These are phyloP conservation scores for Lomentospora prolificans DNA, from an alignment of 2,329 filamentous ascomycete species.

Conservation along the genomic window DNA sequence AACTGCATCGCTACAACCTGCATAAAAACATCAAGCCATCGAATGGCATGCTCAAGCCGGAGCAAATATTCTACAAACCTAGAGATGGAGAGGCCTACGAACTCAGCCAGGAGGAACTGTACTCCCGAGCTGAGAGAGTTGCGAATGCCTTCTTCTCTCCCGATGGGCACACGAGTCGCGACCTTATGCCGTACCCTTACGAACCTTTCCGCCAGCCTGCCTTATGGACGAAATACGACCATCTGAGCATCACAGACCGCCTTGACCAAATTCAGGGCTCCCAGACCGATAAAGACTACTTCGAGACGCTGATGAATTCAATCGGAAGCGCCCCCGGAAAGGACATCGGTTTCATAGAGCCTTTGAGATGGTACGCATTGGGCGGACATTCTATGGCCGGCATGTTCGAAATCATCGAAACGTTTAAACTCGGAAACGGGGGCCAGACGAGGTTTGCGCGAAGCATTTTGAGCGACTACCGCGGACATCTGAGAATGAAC, in stretches of 20 bases:
- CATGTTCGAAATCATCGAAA: conserved; percentile 9
- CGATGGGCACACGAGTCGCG: conserved; percentile 18
- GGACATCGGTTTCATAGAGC: neutral
- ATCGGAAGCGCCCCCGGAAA: neutral
- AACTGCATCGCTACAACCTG: neutral
- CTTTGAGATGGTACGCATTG: neutral
- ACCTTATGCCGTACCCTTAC: conserved; percentile 26
- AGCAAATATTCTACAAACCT: neutral
- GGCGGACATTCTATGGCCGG: conserved; percentile 11
- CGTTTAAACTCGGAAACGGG: conserved; percentile 14
- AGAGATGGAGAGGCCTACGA: neutral
- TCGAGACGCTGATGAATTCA: neutral
- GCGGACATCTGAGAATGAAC: neutral
- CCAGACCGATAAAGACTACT: neutral
- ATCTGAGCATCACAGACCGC: conserved; percentile 18
- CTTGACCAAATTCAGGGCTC: conserved; percentile 18
- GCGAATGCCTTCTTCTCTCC: conserved; percentile 20
- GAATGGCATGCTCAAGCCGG: neutral
- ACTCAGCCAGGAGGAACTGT: neutral
- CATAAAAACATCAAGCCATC: neutral
- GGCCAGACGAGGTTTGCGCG: conserved; percentile 14
- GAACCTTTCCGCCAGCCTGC: conserved; percentile 19
- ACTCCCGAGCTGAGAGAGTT: neutral
- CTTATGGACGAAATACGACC: conserved; percentile 17
- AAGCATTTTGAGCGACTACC: neutral